Conservation (phyloP, 2,329 filamentous ascomycete genomes). For the Xylariaceae sp. region DNA sequence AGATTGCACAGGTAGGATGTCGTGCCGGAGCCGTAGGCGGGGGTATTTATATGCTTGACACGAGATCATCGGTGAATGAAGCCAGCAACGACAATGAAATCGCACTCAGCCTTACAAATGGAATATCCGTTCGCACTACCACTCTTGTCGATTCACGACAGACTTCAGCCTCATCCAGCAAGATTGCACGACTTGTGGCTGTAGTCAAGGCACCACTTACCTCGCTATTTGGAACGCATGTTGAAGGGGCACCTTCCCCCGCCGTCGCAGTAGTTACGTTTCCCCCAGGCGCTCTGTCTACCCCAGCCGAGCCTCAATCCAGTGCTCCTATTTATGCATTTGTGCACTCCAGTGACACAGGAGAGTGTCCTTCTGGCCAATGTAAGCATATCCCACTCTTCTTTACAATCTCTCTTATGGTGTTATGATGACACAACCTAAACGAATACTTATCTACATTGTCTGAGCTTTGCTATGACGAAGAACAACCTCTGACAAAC, state of each 20-base stretch:
- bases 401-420: slow-evolving; percentile 28
- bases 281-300: slow-evolving; percentile 47
- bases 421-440: slow-evolving; percentile 76
- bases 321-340: slow-evolving; percentile 54
- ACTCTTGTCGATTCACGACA: slow-evolving; percentile 47
- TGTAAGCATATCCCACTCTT: slow-evolving; percentile 60
- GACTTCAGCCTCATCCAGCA: slow-evolving; percentile 25
- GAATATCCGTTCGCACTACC: slow-evolving; percentile 52
- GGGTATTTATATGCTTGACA: slow-evolving; percentile 80
- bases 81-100: slow-evolving; percentile 28
- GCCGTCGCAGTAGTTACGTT: slow-evolving; percentile 70
- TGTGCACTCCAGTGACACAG: slow-evolving; percentile 83
- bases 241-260: slow-evolving; percentile 72
- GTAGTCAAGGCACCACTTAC: slow-evolving; percentile 65
- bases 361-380: slow-evolving; percentile 84
- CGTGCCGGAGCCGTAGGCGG: slow-evolving; percentile 88
- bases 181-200: slow-evolving; percentile 59
- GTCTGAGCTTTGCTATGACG: slow-evolving; percentile 89
- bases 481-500: slow-evolving; percentile 82
- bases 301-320: slow-evolving; percentile 31
- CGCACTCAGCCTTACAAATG: slow-evolving; percentile 52
- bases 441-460: slow-evolving; percentile 99
- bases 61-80: slow-evolving; percentile 49
- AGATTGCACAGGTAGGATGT: slow-evolving; percentile 88
- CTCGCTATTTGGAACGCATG: slow-evolving; percentile 63